Base-by-base conservation (phyloP, 2,329 filamentous ascomycete species). In the Aspergillus arachidicola region DNA sequence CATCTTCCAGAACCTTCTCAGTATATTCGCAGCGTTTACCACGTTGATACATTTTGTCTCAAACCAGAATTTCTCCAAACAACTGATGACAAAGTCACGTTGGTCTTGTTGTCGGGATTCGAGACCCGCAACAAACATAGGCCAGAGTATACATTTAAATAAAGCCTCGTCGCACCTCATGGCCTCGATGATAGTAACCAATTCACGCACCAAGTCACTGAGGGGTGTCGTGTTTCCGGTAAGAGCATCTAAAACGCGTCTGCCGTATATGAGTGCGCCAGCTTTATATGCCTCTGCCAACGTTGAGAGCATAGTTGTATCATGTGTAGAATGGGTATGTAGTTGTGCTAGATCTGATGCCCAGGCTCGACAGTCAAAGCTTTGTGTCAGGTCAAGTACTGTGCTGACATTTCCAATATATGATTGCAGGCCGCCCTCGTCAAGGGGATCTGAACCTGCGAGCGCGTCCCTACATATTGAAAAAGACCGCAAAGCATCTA, bases 61-160 rank as follows among this genome's bases (percentile, higher is more conserved):
- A 4, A 59, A 19, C 70, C 70, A 71, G 46, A 72, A 66, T 21
- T 38, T 64, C 12, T 63, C 57, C 0, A 72, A 54, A 50, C 28
- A 60, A 4, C 23, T 5, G 1, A 61, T 57, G 4, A 70, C 41
- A 11, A 59, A 55, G 1, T 57, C 19, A 21, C 59, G 41, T 10
- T 68, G 59, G 4, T 12, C 16, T 4, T 51, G 30, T 6, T 36
- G 21, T 21, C 57, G 58, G n/a, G 65, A 69, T 45, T 69, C 69
- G 1, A 72, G 48, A 5, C 69, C 70, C 0, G 63, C 66, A 36
- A 71, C 57, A 19, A 68, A 69, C 19, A 63, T 61, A 0, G 70
- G 70, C 70, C 70, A 72, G 2, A 72, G 58, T 2, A 70, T 45
- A 55, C 70, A 72, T 21, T 72, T 72, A n/a, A 72, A 67, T 2